Percentiles rank a stretch among this genome's conserved stretches.
Conservation (phyloP, 2,329 filamentous ascomycete species). For the Clonostachys rosea region DNA sequence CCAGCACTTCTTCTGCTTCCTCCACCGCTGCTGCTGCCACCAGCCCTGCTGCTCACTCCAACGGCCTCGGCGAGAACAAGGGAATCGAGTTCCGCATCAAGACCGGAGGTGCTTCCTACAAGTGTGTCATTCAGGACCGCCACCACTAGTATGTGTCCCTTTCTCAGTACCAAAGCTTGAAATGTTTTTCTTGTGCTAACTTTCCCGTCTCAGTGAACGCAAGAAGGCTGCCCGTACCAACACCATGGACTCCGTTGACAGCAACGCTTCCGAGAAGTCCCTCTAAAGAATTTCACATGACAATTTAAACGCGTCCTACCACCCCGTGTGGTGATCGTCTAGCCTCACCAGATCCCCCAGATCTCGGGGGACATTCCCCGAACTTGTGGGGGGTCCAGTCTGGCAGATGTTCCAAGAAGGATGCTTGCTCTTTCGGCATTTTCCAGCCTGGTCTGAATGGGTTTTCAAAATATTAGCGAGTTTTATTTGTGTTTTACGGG, state of each 20-base stretch:
- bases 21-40: background rate
- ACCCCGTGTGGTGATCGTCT: too few species aligned
- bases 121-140: slow-evolving; percentile 39
- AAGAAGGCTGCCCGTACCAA: slow-evolving; percentile 26
- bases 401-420: too few species aligned
- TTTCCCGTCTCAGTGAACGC: slow-evolving; percentile 25
- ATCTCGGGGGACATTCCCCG: too few species aligned
- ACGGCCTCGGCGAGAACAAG: slow-evolving; percentile 1
- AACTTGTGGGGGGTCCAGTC: too few species aligned
- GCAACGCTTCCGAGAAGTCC: slow-evolving; percentile 16
- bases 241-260: slow-evolving; percentile 26
- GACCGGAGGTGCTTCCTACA: slow-evolving; percentile 29
- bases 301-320: too few species aligned
- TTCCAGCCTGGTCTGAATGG: too few species aligned
- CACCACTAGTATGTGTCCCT: slow-evolving; percentile 30
- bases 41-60: background rate
- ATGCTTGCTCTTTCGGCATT: too few species aligned
- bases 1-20: too few species aligned
- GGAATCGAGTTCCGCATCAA: slow-evolving; percentile 39
- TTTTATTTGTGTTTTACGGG: too few species aligned
- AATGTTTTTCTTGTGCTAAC: slow-evolving; percentile 5
- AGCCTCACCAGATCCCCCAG: too few species aligned
- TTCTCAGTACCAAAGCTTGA: background rate
- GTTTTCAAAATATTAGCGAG: too few species aligned
- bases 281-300: too few species aligned